Conservation (phyloP, 2,329 filamentous ascomycete genomes). For the Xylariales sp. region DNA sequence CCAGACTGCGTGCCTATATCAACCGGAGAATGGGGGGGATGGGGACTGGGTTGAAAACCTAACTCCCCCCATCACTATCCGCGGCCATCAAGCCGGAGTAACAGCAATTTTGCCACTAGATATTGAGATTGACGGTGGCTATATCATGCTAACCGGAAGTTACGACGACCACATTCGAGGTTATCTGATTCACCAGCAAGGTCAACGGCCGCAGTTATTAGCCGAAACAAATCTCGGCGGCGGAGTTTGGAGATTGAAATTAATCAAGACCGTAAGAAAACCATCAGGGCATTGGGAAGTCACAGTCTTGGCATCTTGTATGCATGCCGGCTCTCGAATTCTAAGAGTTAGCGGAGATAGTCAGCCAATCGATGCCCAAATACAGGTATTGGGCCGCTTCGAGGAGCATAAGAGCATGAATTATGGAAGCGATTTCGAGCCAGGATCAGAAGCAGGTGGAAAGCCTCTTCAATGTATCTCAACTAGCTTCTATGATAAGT, state of each 20-base stretch:
- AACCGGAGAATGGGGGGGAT: constrained; percentile 9
- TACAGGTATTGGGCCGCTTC: constrained; percentile 66
- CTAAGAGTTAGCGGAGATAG: constrained; percentile 36
- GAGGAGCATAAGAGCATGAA: constrained; percentile 93
- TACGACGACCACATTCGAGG: constrained; percentile 85
- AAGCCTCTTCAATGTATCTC: constrained; percentile 50
- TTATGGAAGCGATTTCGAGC: constrained; percentile 74
- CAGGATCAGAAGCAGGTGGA: constrained; percentile 21
- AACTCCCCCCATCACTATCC: constrained; percentile 28
- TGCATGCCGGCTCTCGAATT: constrained; percentile 83
- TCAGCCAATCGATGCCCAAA: constrained; percentile 28
- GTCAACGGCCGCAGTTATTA: constrained; percentile 42
- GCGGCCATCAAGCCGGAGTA: constrained; percentile 74
- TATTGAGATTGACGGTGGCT: constrained; percentile 32
- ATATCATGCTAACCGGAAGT: constrained; percentile 75
- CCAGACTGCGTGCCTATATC: constrained; percentile 31
- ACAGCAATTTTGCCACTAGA: constrained; percentile 77
- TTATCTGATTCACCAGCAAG: constrained; percentile 43
- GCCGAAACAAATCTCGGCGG: constrained; percentile 65
- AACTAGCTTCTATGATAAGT: constrained; percentile 73
- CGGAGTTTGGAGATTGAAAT: constrained; percentile 82
- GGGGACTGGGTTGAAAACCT: constrained; percentile 11
- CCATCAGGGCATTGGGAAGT: constrained; percentile 21
- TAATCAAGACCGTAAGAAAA: constrained; percentile 36
- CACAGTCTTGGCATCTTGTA: constrained; percentile 78